Percentiles rank a stretch among this genome's conserved stretches.
Conservation (phyloP, 345 rosid genomes). For the Xanthoceras sorbifolium region DNA sequence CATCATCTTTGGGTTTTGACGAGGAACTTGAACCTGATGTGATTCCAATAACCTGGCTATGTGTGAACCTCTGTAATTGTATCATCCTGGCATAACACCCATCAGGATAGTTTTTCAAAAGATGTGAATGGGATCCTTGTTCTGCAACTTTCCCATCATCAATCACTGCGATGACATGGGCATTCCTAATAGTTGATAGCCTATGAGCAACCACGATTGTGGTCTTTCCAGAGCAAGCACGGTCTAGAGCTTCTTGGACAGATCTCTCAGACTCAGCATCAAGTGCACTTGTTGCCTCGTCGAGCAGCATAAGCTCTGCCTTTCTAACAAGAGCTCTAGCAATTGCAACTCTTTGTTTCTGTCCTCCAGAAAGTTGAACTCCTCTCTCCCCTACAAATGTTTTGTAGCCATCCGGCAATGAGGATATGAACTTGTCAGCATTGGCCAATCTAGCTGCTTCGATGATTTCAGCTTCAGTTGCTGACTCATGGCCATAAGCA, state of each 20-base stretch:
- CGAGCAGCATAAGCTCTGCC: slow-evolving; percentile 72
- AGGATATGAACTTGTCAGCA: slow-evolving; percentile 35
- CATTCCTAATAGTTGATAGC: slow-evolving; percentile 85
- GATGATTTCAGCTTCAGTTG: slow-evolving; percentile 31
- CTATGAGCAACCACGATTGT: slow-evolving; percentile 90
- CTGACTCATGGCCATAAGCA: too few species aligned
- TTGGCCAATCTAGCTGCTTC: slow-evolving; percentile 31
- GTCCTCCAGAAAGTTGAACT: slow-evolving; percentile 40
- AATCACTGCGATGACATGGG: slow-evolving; percentile 81
- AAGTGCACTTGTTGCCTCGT: slow-evolving; percentile 44
- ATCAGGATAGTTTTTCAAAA: slow-evolving; percentile 79
- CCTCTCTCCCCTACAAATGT: slow-evolving; percentile 37
- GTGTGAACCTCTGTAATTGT: slow-evolving; percentile 91
- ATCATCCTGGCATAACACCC: slow-evolving; percentile 92
- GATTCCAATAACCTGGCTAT: slow-evolving; percentile 83
- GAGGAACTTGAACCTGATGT: slow-evolving; percentile 78
- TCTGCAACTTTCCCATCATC: slow-evolving; percentile 95
- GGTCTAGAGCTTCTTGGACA: slow-evolving; percentile 92
- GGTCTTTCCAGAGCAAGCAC: slow-evolving; percentile 88
- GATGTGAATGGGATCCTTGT: slow-evolving; percentile 89
- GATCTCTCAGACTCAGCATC: slow-evolving; percentile 59
- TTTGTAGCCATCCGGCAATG: slow-evolving; percentile 32
- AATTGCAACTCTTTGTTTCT: slow-evolving; percentile 38
- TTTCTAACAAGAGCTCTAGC: slow-evolving; percentile 60
- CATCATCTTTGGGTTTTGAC: slow-evolving; percentile 63